Base-by-base conservation (phyloP, 768 basidiomycete species). In the Kwoniella europaea region DNA sequence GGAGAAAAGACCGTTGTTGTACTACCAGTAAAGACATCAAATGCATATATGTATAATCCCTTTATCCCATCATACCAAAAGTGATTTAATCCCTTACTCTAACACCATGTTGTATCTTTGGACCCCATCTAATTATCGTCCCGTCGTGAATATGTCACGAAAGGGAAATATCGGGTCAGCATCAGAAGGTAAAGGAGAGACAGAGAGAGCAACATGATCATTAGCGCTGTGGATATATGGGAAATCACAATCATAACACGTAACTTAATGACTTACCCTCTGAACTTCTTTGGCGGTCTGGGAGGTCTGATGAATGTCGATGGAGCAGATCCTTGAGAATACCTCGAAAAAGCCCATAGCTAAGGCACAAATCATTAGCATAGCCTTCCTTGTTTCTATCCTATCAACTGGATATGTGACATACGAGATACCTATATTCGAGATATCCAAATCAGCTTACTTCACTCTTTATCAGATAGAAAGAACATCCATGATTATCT, bases 321-420 rank as follows among this genome's bases (percentile, higher is more conserved):
- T 16, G 76, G 75, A 7, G 52, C 15, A 27, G 57, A 56, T 9
- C 77, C 77, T 62, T 78, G 75, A 7, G 79, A 76, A 61, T 76
- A 80, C 44, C 67, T 60, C 13, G 79, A 73, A 42, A 80, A 69
- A 41, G 79, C 79, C 79, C 79, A 80, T 5, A 80, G 75, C 70
- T 77, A 43, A n/a, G 46, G 6, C 15, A n/a, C 7, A n/a, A 18
- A 46, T 16, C 13, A 46, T 58, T 13, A 58, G 43, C 42, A 46
- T 44, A 63, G 53, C 68, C 52, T 43, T 5, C 35, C 18, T 69
- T n/a, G 0, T 53, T 2, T 15, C 43, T 15, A n/a, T 57, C 54
- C 20, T 55, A 18, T 43, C 44, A 61, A 18, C 58, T 50, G 67
- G 12, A 43, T 27, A 12, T 13, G 12, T 0, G 41, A 29, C 29